Conservation (phyloP, 169 alveolate genomes). For the Plasmodium falciparum region DNA sequence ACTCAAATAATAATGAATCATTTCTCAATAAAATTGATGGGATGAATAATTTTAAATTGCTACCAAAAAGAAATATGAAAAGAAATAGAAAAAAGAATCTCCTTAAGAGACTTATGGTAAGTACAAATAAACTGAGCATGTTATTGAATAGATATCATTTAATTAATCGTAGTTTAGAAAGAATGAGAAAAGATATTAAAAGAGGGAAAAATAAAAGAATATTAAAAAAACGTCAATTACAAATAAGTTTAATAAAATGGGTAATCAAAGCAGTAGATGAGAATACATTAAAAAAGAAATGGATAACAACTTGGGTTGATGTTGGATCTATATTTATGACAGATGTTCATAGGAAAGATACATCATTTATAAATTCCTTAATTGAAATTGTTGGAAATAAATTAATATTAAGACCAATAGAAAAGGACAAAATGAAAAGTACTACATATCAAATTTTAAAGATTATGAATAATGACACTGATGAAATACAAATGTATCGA, state of each 20-base stretch:
- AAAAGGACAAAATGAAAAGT: constrained; percentile 42
- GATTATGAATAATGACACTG: constrained; percentile 3
- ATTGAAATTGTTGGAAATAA: constrained; percentile 67
- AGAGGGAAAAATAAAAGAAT: constrained; percentile 1
- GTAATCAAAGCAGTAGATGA: constrained; percentile 73
- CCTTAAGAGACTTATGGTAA: constrained; percentile 8
- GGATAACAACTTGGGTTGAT: constrained; percentile 75
- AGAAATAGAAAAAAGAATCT: constrained; percentile 6
- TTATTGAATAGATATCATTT: neutral
- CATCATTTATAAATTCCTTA: constrained; percentile 50
- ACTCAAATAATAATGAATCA: no score
- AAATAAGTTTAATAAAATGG: constrained; percentile 71
- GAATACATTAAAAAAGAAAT: constrained; percentile 47
- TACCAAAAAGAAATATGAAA: neutral
- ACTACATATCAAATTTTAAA: constrained; percentile 25
- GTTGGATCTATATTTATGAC: constrained; percentile 72
- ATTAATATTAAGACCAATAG: constrained; percentile 34
- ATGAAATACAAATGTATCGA: neutral
- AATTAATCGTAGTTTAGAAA: constrained; percentile 6
- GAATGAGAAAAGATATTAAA: neutral
- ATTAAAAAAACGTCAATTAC: constrained; percentile 36
- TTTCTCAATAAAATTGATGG: no score
- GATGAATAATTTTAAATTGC: neutral
- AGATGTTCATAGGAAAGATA: constrained; percentile 25
- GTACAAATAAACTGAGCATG: constrained; percentile 23